Percentiles rank a stretch among this genome's conserved stretches.
phyloP scores from a whole-genome alignment of 2,329 filamentous ascomycete genomes.

The Aspergillus candidus region DNA sequence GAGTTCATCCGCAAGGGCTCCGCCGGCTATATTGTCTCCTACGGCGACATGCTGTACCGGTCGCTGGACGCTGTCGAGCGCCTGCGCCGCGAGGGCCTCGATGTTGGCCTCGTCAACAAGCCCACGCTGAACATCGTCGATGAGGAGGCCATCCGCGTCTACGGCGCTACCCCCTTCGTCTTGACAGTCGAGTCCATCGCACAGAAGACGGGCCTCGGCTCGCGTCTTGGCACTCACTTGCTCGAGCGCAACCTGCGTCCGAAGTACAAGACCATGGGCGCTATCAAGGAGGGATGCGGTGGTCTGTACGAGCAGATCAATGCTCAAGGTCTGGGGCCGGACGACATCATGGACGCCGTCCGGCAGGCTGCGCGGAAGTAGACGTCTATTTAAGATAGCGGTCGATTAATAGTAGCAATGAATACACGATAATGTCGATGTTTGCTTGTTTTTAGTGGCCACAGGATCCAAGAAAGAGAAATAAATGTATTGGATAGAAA shows the following conservation, averaged over 20 bases:
- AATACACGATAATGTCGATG: no score
- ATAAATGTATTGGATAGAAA: no score
- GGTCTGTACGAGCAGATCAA: slow-evolving; percentile 36
- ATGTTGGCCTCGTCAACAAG: slow-evolving; percentile 37
- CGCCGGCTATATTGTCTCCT: slow-evolving; percentile 35
- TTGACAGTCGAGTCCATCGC: slow-evolving; percentile 34
- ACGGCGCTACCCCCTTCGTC: slow-evolving; percentile 33
- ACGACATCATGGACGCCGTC: slow-evolving; percentile 29
- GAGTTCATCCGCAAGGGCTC: slow-evolving; percentile 33
- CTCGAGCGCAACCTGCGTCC: slow-evolving; percentile 34
- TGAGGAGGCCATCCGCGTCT: slow-evolving; percentile 33
- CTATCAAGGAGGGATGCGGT: slow-evolving; percentile 34
- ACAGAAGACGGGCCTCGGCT: slow-evolving; percentile 37
- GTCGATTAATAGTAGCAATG: no score
- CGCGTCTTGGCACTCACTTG: slow-evolving; percentile 31
- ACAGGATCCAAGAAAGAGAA: no score
- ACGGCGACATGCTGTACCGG: slow-evolving; percentile 38
- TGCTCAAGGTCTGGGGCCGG: slow-evolving; percentile 31
- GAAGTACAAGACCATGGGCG: slow-evolving; percentile 34
- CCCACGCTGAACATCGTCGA: slow-evolving; percentile 36
- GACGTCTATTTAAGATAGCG: no score
- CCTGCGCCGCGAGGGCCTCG: slow-evolving; percentile 30
- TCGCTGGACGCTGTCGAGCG: slow-evolving; percentile 35
- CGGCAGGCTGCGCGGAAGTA: slow-evolving; percentile 18
- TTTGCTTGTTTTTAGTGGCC: no score